A percentile compares a stretch with the other conserved stretches of the same genome.
phyloP scores from a whole-genome alignment of 2,329 filamentous ascomycete species.

The Lasiodiplodia citricola region DNA sequence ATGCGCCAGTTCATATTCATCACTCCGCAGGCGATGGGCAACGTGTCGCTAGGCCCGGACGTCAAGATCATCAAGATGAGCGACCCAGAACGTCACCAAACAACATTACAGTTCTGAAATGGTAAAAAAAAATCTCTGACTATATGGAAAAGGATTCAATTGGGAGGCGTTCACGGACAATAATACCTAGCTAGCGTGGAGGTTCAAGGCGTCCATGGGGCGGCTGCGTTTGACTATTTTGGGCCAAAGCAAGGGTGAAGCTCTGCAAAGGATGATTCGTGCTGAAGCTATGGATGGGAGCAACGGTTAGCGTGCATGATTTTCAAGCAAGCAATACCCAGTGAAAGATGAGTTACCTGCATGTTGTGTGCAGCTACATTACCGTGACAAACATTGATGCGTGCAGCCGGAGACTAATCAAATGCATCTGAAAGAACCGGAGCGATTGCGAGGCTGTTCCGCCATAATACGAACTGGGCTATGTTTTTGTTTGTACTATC shows the following conservation, averaged over 20 bases:
- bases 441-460: neutral
- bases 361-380: neutral
- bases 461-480: neutral
- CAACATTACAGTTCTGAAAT: conserved; percentile 42
- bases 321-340: neutral
- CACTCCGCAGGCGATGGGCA: conserved; percentile 82
- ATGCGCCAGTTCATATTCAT: conserved; percentile 95
- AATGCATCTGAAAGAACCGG: neutral
- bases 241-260: conserved; percentile 10
- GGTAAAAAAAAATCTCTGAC: neutral
- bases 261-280: neutral
- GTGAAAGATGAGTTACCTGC: neutral
- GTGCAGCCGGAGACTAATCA: too few species aligned
- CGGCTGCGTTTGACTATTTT: neutral
- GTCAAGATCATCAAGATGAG: conserved; percentile 76
- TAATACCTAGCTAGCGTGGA: neutral
- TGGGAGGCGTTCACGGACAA: conserved; percentile 5
- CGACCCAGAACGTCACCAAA: conserved; percentile 59
- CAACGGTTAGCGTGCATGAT: neutral
- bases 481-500: neutral
- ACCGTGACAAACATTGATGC: neutral
- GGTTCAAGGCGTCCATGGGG: neutral
- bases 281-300: neutral
- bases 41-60: conserved; percentile 66
- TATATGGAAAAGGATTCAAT: neutral